Evolutionary conservation across 495 filamentous ascomycete species (phyloP), one percentile per base, ranked within the genome.

Genomic region (Annulohypoxylon bovei): DNA sequence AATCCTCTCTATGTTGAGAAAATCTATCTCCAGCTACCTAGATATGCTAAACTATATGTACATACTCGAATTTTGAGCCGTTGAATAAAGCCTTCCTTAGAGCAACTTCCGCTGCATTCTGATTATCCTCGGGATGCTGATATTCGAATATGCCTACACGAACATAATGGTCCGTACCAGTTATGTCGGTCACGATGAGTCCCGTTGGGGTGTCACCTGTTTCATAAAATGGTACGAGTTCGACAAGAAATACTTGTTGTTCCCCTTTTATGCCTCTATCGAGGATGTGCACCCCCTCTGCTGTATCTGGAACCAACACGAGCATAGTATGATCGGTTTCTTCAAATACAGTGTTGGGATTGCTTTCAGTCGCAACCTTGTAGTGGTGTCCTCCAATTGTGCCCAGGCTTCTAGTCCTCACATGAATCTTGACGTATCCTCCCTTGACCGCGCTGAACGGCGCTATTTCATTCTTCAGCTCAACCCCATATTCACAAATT

Each of bases 401-500:
- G 20, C 47, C 16, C 20, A 63, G 9, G 18, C 27, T 25, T 32
- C 32, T 52, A 46, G 16, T 56, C n/a, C 55, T 42, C 0, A 46
- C 37, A 12, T 25, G 37, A 2, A 67, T 46, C 27, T 56, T 68
- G 11, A 68, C 25, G 9, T 50, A 35, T 1, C 70, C 70, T 49
- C 59, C 61, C 18, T 42, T 66, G 7, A 73, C 61, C 3, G 39
- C 42, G 12, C 70, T 49, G 27, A 70, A 73, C 0, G 61, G 70
- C 8, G 57, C 53, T 28, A 65, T 33, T 20, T 50, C 32, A 37
- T 55, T 62, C 23, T 62, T 46, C 2, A 59, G 23, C 7, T 67
- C 46, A 1, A 67, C 42, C 14, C 23, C 18, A n/a, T 61, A 54
- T 14, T 54, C 47, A 12, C 22, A 18, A 0, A 67, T 25, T n/a